Base-by-base conservation (phyloP, 2,329 filamentous ascomycete species). In the Penicillium italicum region DNA sequence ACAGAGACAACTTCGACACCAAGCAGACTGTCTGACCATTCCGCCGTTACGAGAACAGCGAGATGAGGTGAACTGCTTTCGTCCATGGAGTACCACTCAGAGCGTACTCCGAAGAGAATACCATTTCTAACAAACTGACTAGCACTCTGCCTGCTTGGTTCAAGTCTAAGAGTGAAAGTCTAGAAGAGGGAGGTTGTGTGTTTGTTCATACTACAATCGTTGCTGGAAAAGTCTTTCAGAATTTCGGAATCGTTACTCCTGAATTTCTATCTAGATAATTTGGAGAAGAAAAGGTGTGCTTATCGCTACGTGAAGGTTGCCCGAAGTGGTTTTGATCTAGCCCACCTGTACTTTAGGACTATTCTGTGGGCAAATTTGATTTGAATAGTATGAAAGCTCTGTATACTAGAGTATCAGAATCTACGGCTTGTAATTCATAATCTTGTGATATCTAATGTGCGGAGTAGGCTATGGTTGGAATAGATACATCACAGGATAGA, bases 201-300 rank as follows among this genome's bases (percentile, higher is more conserved):
- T 33, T 60, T 36, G 41, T 66, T 20, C 50, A 60, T 38, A 61
- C 56, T 24, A 42, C 56, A 14, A 44, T 46, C 4, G 43, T 56
- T 4, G 31, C 24, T 38, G 59, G 61, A 50, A 58, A 55, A 20
- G 63, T 61, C 42, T 2, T 61, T 12, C 37, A 47, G 22, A 51
- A 48, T 11, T 47, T 55, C n/a, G 3, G 24, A 22, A 18, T 28
- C 6, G 41, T 31, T 38, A 8, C 6, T 24, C 24, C 24, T 24
- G 24, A n/a, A n/a, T n/a, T 24, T 34, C 31, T 8, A 24, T 28
- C 24, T 26, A 11, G 24, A 42, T 28, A 26, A 9, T n/a, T 42
- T 12, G 4, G 10, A 26, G 14, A n/a, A n/a, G 24, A 43, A 28
- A 43, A 42, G 5, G 8, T 12, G n/a, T 28, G 16, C 24, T 18